Percentiles rank a stretch among this genome's conserved stretches.
Conservation (phyloP, 441 rosid genomes). For the Corymbia citriodora region DNA sequence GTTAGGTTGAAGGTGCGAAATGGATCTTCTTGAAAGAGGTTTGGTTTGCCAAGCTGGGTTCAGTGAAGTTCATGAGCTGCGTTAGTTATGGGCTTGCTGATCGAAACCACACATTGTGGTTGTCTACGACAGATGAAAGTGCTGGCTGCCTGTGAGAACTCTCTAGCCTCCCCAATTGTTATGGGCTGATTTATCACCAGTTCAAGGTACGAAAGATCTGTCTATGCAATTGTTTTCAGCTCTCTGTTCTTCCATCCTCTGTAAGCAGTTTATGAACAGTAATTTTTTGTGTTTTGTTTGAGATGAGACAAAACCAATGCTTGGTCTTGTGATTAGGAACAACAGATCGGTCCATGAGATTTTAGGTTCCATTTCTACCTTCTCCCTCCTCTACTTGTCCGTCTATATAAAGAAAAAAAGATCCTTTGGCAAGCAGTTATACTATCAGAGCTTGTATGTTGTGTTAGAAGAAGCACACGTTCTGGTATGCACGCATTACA, state of each 20-base stretch:
- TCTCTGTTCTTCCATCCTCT: neutral
- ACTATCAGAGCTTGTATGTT: neutral
- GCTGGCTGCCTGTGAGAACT: neutral
- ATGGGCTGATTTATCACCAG: neutral
- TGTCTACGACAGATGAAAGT: neutral
- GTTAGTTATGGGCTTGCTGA: neutral
- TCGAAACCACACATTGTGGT: neutral
- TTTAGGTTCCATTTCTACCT: neutral
- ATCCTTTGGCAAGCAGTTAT: neutral
- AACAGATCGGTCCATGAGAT: neutral
- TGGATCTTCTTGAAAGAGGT: neutral
- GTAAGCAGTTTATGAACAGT: neutral
- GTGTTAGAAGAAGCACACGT: neutral
- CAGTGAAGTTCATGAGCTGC: neutral
- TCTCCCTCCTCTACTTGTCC: neutral
- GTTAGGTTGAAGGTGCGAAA: constrained; percentile 6
- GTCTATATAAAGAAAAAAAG: neutral
- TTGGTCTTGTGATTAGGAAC: neutral
- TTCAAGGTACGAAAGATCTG: neutral
- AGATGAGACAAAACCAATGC: neutral
- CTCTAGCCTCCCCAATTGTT: neutral
- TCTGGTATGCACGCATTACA: neutral
- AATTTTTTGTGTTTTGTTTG: neutral
- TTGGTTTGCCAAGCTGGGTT: neutral
- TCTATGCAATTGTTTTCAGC: neutral